Percentiles rank a stretch among this genome's conserved stretches.
Conservation (phyloP, 177 flowering plant genomes). For the Tripterygium wilfordii region DNA sequence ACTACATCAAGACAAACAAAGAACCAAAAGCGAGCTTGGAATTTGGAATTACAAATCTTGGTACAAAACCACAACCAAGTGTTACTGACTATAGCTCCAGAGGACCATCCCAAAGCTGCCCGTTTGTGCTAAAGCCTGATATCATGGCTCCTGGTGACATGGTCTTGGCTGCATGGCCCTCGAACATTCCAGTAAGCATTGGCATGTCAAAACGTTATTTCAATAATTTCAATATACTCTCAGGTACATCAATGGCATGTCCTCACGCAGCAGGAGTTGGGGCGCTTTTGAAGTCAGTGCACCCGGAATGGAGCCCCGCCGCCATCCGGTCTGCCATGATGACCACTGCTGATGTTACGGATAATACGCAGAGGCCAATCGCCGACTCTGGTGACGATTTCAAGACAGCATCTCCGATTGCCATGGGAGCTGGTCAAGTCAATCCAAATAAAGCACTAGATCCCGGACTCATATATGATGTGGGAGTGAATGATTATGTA, state of each 20-base stretch:
- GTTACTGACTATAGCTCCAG: conserved; percentile 51
- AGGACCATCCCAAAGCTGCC: conserved; percentile 50
- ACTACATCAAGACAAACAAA: conserved; percentile 23
- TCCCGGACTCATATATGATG: conserved; percentile 63
- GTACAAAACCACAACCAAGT: conserved; percentile 41
- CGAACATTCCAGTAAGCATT: conserved; percentile 5
- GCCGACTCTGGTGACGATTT: conserved; percentile 18
- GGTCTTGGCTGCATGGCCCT: conserved; percentile 53
- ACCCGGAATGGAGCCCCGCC: conserved; percentile 64
- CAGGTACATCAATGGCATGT: conserved; percentile 66
- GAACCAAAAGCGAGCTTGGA: conserved; percentile 28
- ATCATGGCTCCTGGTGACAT: conserved; percentile 41
- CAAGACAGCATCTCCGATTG: conserved; percentile 34
- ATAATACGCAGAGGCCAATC: conserved; percentile 30
- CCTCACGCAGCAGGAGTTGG: conserved; percentile 59
- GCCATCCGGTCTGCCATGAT: conserved; percentile 66
- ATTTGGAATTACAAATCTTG: conserved; percentile 27
- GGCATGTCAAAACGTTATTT: conserved; percentile 3
- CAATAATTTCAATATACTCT: conserved; percentile 33
- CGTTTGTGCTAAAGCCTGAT: conserved; percentile 53
- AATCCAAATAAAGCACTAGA: conserved; percentile 58
- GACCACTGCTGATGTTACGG: conserved; percentile 43
- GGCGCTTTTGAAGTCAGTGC: conserved; percentile 39
- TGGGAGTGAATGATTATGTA: conserved; percentile 30
- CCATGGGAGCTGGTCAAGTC: conserved; percentile 64